Evolutionary conservation across 2,329 filamentous ascomycete species (phyloP), one percentile per base, ranked within the genome.

Genomic region (Chaetoscypha palmicola): DNA sequence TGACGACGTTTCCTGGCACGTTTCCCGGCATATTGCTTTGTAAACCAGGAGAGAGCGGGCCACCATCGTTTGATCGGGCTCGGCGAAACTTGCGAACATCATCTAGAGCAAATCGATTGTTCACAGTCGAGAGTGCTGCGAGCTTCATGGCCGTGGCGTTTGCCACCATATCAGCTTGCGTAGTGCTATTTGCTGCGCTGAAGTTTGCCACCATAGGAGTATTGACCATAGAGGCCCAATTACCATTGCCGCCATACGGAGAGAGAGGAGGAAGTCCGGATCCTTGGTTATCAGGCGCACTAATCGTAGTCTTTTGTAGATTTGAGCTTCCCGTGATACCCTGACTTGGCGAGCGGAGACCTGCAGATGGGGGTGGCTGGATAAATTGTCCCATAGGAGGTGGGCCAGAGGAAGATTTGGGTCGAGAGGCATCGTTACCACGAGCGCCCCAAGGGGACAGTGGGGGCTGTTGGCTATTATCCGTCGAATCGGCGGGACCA

Each of bases 91-190:
- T 97, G 60, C 90, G 87, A 50, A 94, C 91, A 64, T 98, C 92
- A 59, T 98, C 92, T 47, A 98, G 74, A 41, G 92, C 90, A 59
- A 98, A 95, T 32, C 92, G 86, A 65, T 97, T 98, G 71, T 97
- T 98, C 38, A 98, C 92, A 2, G 92, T 98, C 4, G 91, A 97
- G 35, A 98, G 73, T 14, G 92, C 92, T 35, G 92, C 92, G 40
- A 98, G 77, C 66, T 98, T 98, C 92, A 98, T 98, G 17, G 92
- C 92, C 12, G 92, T 97, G 20, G 92, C 92, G 62, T 97, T 98
- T 47, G 92, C 92, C 46, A 98, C 85, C 91, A 97, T 97, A 60
- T 98, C 92, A 12, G 89, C 90, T 64, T 96, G 90, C 50, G 64
- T 65, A 12, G 72, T 67, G 43, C 61, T 66, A 55, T 71, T 73